Percentiles rank a stretch among this genome's conserved stretches.
Evolutionary conservation across 495 filamentous ascomycete genomes (phyloP).

Genomic region (Aspergillus indologenus): DNA sequence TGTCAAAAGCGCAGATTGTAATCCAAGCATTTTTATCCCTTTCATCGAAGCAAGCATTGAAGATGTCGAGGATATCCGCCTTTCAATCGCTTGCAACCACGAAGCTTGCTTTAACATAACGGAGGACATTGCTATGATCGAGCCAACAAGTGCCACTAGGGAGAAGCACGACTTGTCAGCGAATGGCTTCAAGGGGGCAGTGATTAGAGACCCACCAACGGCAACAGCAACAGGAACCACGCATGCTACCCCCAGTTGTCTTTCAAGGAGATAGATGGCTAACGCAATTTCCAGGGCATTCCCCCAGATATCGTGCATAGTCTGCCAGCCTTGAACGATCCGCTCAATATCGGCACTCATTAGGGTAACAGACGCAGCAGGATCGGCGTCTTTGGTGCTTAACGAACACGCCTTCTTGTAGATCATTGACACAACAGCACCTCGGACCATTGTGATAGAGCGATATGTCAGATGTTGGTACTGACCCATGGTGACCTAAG

Average conservation of each 20-base stretch:
- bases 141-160: conserved; percentile 34
- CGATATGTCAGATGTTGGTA: conserved; percentile 59
- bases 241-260: conserved; percentile 52
- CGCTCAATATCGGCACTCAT: conserved; percentile 64
- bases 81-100: conserved; percentile 54
- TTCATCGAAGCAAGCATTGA: conserved; percentile 53
- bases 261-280: conserved; percentile 56
- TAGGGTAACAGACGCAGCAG: conserved; percentile 54
- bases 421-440: conserved; percentile 54
- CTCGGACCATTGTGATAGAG: conserved; percentile 57
- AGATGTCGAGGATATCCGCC: conserved; percentile 48
- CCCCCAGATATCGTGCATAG: conserved; percentile 59
- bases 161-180: background rate
- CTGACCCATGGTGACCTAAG: conserved; percentile 37
- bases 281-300: conserved; percentile 55
- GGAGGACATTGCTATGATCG: conserved; percentile 35
- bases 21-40: conserved; percentile 60
- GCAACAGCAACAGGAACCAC: conserved; percentile 53
- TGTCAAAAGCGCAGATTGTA: conserved; percentile 37
- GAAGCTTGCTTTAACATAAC: conserved; percentile 21
- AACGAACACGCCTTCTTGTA: conserved; percentile 48
- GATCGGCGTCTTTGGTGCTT: conserved; percentile 41
- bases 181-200: conserved; percentile 11
- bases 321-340: conserved; percentile 45
- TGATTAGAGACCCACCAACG: conserved; percentile 35